phyloP scores from a whole-genome alignment of 169 alveolate species.

The Babesia divergens region DNA sequence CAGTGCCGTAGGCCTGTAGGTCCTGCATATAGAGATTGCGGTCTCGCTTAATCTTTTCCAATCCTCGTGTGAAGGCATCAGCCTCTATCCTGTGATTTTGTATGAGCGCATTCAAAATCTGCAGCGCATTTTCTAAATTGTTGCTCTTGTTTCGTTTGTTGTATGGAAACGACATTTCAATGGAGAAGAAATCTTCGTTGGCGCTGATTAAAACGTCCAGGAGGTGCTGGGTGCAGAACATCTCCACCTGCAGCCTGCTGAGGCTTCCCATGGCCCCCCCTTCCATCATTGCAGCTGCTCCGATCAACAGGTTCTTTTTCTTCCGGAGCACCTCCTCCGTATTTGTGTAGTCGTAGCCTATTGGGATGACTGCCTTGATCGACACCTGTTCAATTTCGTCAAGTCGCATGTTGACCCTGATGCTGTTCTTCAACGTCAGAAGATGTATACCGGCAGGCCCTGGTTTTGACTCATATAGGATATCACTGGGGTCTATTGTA shows the following conservation, averaged over 20 bases:
- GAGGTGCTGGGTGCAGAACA: constrained; percentile 74
- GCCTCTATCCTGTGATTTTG: constrained; percentile 61
- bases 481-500: not conserved
- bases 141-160: constrained; percentile 27
- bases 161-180: constrained; percentile 70
- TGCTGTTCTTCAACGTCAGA: constrained; percentile 24
- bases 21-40: constrained; percentile 74
- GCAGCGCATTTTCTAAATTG: constrained; percentile 55
- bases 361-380: constrained; percentile 25
- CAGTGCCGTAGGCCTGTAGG: constrained; percentile 65
- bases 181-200: constrained; percentile 74
- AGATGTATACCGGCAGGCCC: constrained; percentile 16
- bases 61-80: constrained; percentile 73
- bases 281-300: constrained; percentile 74
- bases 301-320: constrained; percentile 36
- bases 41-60: constrained; percentile 85
- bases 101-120: constrained; percentile 20
- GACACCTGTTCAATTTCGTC: constrained; percentile 19
- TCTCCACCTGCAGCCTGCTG: constrained; percentile 79
- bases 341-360: constrained; percentile 9
- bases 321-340: constrained; percentile 6
- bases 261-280: constrained; percentile 82
- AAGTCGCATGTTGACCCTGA: constrained; percentile 12
- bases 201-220: constrained; percentile 75
- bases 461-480: not conserved